These are phyloP conservation scores for Wickerhamomyces mucosus DNA, from an alignment of 805 yeast genomes.

Conservation along the genomic window DNA sequence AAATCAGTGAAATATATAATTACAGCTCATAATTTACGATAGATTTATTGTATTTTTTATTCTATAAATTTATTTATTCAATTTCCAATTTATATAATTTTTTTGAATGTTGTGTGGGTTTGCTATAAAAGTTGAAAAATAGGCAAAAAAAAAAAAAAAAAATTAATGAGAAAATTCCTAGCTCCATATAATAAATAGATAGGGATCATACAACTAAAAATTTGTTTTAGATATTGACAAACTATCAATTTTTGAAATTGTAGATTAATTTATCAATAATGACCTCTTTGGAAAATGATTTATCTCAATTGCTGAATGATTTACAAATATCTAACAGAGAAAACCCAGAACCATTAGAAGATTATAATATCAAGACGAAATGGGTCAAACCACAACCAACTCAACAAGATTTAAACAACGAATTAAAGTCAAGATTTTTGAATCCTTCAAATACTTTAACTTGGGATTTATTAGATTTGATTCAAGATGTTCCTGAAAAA, in stretches of 20 bases:
- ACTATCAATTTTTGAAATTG: too few relatives aligned
- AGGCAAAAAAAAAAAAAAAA: constrained; percentile 4
- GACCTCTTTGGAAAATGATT: too few relatives aligned
- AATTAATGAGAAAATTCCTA: too few relatives aligned
- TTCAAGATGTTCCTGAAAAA: constrained; percentile 46
- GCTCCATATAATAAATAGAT: too few relatives aligned
- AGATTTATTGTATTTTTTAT: neutral
- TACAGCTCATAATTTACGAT: neutral
- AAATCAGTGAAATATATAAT: neutral
- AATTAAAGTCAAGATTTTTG: constrained; percentile 34
- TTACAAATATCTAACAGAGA: too few relatives aligned
- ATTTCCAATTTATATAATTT: neutral
- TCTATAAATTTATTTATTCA: neutral
- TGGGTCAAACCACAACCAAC: neutral
- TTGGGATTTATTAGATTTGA: constrained; percentile 61
- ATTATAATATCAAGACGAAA: neutral
- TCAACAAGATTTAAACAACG: constrained; percentile 6
- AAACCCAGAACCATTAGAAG: too few relatives aligned
- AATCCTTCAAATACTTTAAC: constrained; percentile 55
- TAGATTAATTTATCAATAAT: too few relatives aligned
- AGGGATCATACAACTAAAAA: too few relatives aligned
- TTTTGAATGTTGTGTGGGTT: neutral
- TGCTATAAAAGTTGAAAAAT: neutral
- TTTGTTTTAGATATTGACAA: too few relatives aligned
- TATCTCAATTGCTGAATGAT: too few relatives aligned